Base-by-base conservation (phyloP, 768 basidiomycete genomes). In the Solioccasus polychromus region DNA sequence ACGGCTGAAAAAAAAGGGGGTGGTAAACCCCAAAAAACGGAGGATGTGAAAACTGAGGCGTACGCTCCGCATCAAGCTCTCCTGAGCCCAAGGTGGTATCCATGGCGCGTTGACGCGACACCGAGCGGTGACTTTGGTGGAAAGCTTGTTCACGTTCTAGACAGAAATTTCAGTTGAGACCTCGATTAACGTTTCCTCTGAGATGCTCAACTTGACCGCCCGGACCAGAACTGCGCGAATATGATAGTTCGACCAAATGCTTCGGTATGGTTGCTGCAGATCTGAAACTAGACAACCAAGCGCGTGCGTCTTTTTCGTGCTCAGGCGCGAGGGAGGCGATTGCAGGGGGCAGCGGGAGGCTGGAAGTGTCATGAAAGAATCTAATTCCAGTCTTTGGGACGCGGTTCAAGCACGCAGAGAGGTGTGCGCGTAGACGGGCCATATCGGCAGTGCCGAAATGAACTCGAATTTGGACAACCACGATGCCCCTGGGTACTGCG, bases 101-200 rank as follows among this genome's bases (percentile, higher is more conserved):
- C 87, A 89, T 1, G 65, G 42, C 2, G 75, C 69, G 41, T 80
- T 68, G 8, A 88, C 39, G 6, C 72, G 62, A 54, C 84, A 87
- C 32, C 83, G 73, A 14, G 85, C 54, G 0, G 79, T 83, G 0
- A 78, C 85, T 60, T 91, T 91, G 12, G 89, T 91, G 47, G 88
- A 90, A n/a, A 91, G 77, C 68, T 90, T 92, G 59, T 92, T 92
- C 30, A 92, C 89, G 53, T 92, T 88, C 87, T 91, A 54, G n/a
- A 31, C 23, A 25, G 23, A 18, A 37, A n/a, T n/a, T n/a, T n/a
- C 15, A 30, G 11, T 4, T 31, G 30, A 31, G 15, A 9, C 5
- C 7, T 8, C 6, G 28, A 25, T 35, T n/a, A 23, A 5, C 24
- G 9, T 11, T 19, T 41, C 8, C 17, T 41, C 15, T 26, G 8